Evolutionary conservation across 805 yeast genomes (phyloP), one percentile per base, ranked within the genome.

Genomic region (Metschnikowia reukaufii): DNA sequence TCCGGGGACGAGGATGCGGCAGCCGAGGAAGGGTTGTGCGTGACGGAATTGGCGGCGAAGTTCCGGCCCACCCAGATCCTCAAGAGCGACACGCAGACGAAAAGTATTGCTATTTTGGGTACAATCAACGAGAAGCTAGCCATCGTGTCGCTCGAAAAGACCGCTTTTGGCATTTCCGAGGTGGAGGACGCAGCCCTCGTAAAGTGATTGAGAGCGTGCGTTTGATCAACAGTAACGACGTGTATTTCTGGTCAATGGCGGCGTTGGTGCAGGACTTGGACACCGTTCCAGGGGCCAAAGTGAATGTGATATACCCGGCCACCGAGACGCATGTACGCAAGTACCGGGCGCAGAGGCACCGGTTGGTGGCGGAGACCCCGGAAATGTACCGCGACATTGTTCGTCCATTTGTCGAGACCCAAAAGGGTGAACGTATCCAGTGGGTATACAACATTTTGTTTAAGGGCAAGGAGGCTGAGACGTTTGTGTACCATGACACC

Each of bases 401-500:
- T 3, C 67, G 72, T 37, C 97, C 97, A 0, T 92, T 85, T 62
- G 85, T 92, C 37, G 77, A 78, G 12, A 76, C 85, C 1, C 86
- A 84, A 86, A 76, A 77, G 39, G 94, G 94, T 2, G 86, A 81
- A 41, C 69, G 96, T 41, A 72, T 92, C 39, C 79, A 86, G 59
- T 92, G 99, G 99, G 97, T 94, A 2, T 73, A 81, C 50, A 91
- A 90, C 58, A 92, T 92, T 44, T 68, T 94, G 37, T 79, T 76
- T 60, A 77, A 87, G 39, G 96, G 91, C 3, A 88, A 85, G 19
- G 99, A 92, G 64, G 76, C 88, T 0, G 97, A 91, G 29, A 68
- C 88, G 17, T 81, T 92, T n/a, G 73, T 90, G 2, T 77, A 74
- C 55, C 82, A 84, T 42, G 85, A 88, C 51, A 67, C 66, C 34